Conservation (phyloP, 139 green algal genomes). For the Ettlia oleoabundans region DNA sequence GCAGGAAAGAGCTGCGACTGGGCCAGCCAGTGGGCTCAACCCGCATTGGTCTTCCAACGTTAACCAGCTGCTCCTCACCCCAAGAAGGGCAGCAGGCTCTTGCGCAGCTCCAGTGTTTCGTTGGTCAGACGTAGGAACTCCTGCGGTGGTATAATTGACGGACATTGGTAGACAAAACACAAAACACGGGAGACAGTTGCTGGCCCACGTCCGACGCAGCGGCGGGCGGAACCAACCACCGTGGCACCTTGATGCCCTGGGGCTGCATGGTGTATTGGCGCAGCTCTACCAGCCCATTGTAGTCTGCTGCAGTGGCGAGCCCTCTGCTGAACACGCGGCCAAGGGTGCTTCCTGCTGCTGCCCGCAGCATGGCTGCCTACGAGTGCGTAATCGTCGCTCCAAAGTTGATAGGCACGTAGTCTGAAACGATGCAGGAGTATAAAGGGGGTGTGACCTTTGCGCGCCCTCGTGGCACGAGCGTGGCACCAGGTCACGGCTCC, state of each 20-base stretch:
- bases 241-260: conserved; percentile 1
- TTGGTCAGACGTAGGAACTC: conserved; percentile 37
- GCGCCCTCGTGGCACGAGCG: too few relatives aligned
- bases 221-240: too few relatives aligned
- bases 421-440: too few relatives aligned
- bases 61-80: conserved; percentile 36
- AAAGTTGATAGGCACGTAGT: not conserved
- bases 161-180: too few relatives aligned
- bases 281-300: conserved; percentile 26
- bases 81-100: conserved; percentile 39
- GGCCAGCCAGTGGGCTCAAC: too few relatives aligned
- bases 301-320: not conserved
- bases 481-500: too few relatives aligned
- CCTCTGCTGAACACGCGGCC: not conserved
- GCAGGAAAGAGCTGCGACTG: too few relatives aligned
- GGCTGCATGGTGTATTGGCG: conserved; percentile 44
- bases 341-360: not conserved
- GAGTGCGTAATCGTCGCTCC: not conserved
- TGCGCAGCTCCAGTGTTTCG: conserved; percentile 31
- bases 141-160: not conserved
- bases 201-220: too few relatives aligned
- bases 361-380: not conserved
- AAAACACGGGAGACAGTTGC: too few relatives aligned
- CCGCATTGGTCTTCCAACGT: too few relatives aligned
- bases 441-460: too few relatives aligned